A percentile compares a stretch with the other conserved stretches of the same genome.
Conservation (phyloP, 2,329 filamentous ascomycete genomes). For the Phialophora verrucosa region DNA sequence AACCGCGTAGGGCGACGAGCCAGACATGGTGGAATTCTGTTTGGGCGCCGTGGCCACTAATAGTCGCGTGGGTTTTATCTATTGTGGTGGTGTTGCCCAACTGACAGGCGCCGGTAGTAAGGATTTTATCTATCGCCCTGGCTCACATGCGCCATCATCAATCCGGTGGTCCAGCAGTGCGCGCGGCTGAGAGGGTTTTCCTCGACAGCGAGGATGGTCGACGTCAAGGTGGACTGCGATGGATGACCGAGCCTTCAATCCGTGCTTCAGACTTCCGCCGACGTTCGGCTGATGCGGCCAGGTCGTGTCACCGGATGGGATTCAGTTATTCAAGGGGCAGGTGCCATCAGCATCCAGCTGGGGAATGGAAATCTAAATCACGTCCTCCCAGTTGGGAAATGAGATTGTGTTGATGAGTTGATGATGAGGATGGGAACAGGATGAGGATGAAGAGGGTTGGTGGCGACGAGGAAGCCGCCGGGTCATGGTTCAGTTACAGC, state of each 20-base stretch:
- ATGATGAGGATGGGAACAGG: constrained; percentile 31
- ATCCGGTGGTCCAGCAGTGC: constrained; percentile 7
- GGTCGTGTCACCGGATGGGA: constrained; percentile 33
- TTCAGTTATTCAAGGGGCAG: constrained; percentile 29
- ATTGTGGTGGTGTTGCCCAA: constrained; percentile 9
- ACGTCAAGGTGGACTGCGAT: constrained; percentile 6
- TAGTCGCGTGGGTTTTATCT: constrained; percentile 14
- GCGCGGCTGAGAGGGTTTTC: constrained; percentile 2
- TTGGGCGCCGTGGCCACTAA: not conserved
- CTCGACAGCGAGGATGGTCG: constrained; percentile 10
- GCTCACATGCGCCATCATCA: constrained; percentile 31
- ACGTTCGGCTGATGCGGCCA: constrained; percentile 21
- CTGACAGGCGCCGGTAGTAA: constrained; percentile 10
- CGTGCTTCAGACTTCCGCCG: constrained; percentile 11
- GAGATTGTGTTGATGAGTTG: constrained; percentile 23
- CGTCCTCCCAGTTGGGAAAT: constrained; percentile 26
- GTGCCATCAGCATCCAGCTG: constrained; percentile 29
- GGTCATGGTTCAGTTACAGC: constrained; percentile 35
- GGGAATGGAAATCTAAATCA: constrained; percentile 23
- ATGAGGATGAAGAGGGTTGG: constrained; percentile 28
- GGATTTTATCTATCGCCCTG: constrained; percentile 28
- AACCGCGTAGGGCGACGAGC: constrained; percentile 49
- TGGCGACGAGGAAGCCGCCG: constrained; percentile 28
- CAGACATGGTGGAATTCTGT: constrained; percentile 33
- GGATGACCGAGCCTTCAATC: constrained; percentile 8